These are phyloP conservation scores for Colletotrichum scovillei DNA, from an alignment of 2,329 filamentous ascomycete species.

Conservation along the genomic window DNA sequence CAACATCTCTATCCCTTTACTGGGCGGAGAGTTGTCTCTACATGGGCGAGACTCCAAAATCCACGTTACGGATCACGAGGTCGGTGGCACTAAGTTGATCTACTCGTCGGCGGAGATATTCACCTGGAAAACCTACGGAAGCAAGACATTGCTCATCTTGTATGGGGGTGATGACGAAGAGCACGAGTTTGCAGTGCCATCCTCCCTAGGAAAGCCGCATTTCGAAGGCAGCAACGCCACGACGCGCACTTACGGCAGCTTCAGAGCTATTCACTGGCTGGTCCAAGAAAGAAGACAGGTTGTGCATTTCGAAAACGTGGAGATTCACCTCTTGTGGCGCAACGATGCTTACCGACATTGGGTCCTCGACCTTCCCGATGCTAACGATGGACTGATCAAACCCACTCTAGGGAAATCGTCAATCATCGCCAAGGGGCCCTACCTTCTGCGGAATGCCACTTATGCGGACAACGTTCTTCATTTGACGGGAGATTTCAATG, in stretches of 20 bases:
- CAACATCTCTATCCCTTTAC: slow-evolving; percentile 64
- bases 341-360: neutral
- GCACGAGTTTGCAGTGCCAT: neutral
- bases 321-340: neutral
- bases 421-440: neutral
- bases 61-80: slow-evolving; percentile 71
- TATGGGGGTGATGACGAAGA: neutral
- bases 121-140: slow-evolving; percentile 55
- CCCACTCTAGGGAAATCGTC: neutral
- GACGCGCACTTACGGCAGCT: neutral
- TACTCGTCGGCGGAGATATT: slow-evolving; percentile 76
- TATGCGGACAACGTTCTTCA: neutral
- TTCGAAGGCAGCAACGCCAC: neutral
- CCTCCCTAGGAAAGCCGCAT: no score
- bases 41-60: slow-evolving; percentile 71
- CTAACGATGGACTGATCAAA: neutral
- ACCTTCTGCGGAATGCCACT: neutral
- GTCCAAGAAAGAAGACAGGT: neutral
- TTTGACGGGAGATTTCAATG: neutral
- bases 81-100: slow-evolving; percentile 66
- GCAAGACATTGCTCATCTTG: neutral
- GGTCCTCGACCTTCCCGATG: neutral
- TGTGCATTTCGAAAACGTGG: neutral
- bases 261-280: neutral
- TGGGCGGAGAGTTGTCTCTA: slow-evolving; percentile 63